These are phyloP conservation scores for Polygonum maritimum DNA, from an alignment of 148 eudicot genomes.

Conservation along the genomic window DNA sequence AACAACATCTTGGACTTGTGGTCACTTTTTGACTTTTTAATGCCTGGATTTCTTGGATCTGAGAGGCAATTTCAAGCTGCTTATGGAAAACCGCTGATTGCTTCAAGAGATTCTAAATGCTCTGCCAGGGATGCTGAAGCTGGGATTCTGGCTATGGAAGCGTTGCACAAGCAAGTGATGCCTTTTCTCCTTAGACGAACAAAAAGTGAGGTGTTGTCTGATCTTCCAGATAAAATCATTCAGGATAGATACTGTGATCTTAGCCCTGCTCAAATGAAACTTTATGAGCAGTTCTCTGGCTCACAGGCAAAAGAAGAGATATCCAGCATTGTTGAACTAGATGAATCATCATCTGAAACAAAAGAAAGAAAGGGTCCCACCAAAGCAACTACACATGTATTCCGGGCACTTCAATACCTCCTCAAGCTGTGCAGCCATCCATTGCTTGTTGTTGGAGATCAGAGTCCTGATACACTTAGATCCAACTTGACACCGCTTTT, in stretches of 20 bases:
- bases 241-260: conserved; percentile 99
- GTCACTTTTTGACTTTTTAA: conserved; percentile 98
- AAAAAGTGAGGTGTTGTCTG: conserved; percentile 93
- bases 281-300: conserved; percentile 88
- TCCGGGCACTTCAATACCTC: conserved; percentile 93
- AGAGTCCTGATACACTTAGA: conserved; percentile 50
- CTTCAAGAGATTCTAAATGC: conserved; percentile 93
- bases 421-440: conserved; percentile 99
- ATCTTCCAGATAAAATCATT: conserved; percentile 97
- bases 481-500: conserved; percentile 44
- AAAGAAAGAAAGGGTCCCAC: conserved; percentile 49
- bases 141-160: conserved; percentile 97
- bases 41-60: conserved; percentile 99
- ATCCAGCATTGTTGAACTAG: conserved; percentile 52
- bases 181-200: conserved; percentile 96
- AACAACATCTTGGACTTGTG: conserved; percentile 94
- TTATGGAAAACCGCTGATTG: conserved; percentile 90
- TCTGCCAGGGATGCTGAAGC: conserved; percentile 99
- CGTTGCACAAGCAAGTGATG: conserved; percentile 99
- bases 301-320: conserved; percentile 83
- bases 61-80: conserved; percentile 97
- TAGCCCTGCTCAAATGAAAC: conserved; percentile 81
- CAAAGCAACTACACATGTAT: conserved; percentile 83
- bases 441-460: conserved; percentile 73
- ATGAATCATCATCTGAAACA: conserved; percentile 39